Base-by-base conservation (phyloP, 75 land plant species). In the Isoetes taiwanensis region DNA sequence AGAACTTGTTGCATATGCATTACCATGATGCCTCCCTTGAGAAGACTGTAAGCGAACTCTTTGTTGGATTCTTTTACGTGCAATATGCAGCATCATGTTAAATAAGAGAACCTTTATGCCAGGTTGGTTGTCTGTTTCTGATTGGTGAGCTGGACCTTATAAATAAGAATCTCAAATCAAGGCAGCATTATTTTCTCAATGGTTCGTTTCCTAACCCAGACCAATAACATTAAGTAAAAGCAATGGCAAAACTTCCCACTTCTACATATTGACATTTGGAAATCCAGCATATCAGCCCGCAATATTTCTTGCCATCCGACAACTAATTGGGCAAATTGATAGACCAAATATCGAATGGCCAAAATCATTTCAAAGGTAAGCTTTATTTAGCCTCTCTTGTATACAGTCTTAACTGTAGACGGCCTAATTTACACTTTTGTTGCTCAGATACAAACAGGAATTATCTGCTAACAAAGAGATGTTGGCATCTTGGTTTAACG, bases 331-430 rank as follows among this genome's bases (percentile, higher is more conserved):
- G 6, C 90, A 80, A 57, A 65, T 78, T 54, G 86, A 73, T 30
- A 81, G 65, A 54, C 90, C 86, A 61, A 63, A 70, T 32, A 68
- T 94, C 57, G 86, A 89, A 59, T 94, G 99, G 99, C 99, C 99
- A 39, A 94, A 73, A 65, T 72, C 96, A 34, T 72, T 61, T 52
- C 96, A 84, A 26, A 89, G 86, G 89, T 88, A 59, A 32, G 16
- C 29, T 53, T 30, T n/a, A n/a, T n/a, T 20, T 40, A 21, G 1
- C 9, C 32, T 3, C 24, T 46, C 8, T 35, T 56, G 8, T 59
- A 23, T 60, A 28, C 19, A 41, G 10, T 2, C 21, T 29, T 35
- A 59, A 23, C 24, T 34, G 21, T 61, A 32, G 11, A 14, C 26
- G 23, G 27, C 25, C 14, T 23, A 26, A 16, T 28, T 40, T 25